phyloP scores from a whole-genome alignment of 176 grass and related monocot genomes.

The Tillandsia leiboldiana region DNA sequence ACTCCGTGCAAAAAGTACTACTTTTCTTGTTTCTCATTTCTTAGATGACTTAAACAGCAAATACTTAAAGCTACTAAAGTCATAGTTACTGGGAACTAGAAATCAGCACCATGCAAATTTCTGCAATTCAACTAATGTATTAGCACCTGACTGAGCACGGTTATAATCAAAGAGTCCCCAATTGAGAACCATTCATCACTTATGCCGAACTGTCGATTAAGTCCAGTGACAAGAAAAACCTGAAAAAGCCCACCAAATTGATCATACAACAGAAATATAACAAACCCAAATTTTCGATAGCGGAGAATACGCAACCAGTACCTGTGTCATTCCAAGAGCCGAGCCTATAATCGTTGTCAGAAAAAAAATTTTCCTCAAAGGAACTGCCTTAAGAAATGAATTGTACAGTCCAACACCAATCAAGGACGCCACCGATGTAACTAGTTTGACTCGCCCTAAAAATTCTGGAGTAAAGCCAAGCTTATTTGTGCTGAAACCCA shows the following conservation, averaged over 20 bases:
- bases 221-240: constrained; percentile 82
- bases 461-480: constrained; percentile 93
- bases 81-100: background rate
- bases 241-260: constrained; percentile 23
- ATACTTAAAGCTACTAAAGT: background rate
- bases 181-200: constrained; percentile 94
- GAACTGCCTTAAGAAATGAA: constrained; percentile 68
- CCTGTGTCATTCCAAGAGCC: constrained; percentile 93
- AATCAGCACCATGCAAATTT: background rate
- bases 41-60: background rate
- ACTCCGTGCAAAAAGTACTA: background rate
- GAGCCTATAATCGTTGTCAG: constrained; percentile 68
- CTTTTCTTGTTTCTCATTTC: background rate
- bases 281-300: constrained; percentile 5
- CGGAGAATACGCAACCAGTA: constrained; percentile 18
- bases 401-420: constrained; percentile 82
- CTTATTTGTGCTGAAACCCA: constrained; percentile 79
- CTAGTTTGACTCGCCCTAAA: constrained; percentile 76
- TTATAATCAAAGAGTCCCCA: constrained; percentile 92
- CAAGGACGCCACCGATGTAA: constrained; percentile 89
- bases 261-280: constrained; percentile 11
- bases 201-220: constrained; percentile 64
- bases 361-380: constrained; percentile 81
- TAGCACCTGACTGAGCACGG: constrained; percentile 79
- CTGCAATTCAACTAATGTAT: background rate